Evolutionary conservation across 805 yeast species (phyloP).

Genomic region (Tetrapisispora phaffii): DNA sequence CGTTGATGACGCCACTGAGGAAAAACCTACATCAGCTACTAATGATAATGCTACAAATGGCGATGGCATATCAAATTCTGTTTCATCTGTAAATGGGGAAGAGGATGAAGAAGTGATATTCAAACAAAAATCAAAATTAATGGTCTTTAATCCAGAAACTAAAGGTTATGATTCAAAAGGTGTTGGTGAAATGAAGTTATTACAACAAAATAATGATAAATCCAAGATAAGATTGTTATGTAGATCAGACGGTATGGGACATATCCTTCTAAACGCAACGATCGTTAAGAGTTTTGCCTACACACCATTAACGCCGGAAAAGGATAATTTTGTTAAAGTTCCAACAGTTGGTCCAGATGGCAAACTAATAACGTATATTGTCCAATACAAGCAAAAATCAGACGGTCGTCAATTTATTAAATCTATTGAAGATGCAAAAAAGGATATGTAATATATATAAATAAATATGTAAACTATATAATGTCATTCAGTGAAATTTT

Average conservation of each 20-base stretch:
- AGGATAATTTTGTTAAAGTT: slow-evolving; percentile 56
- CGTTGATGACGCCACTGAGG: slow-evolving; percentile 17
- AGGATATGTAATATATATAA: slow-evolving; percentile 19
- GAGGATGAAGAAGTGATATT: slow-evolving; percentile 62
- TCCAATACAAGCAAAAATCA: slow-evolving; percentile 52
- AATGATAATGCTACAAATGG: slow-evolving; percentile 39
- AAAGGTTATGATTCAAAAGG: slow-evolving; percentile 56
- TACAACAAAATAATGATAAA: slow-evolving; percentile 48
- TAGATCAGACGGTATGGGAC: slow-evolving; percentile 81
- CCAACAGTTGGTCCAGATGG: slow-evolving; percentile 53
- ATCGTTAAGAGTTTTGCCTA: slow-evolving; percentile 51
- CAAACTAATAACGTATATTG: slow-evolving; percentile 53
- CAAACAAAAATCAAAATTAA: slow-evolving; percentile 62
- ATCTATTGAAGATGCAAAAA: slow-evolving; percentile 26
- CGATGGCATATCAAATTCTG: slow-evolving; percentile 33
- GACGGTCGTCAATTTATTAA: slow-evolving; percentile 29
- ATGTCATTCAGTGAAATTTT: background rate
- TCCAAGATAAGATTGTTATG: slow-evolving; percentile 59
- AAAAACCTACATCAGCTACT: slow-evolving; percentile 19
- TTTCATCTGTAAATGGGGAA: slow-evolving; percentile 60
- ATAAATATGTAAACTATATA: background rate
- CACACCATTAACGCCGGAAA: slow-evolving; percentile 41
- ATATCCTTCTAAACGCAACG: slow-evolving; percentile 63
- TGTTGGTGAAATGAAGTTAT: slow-evolving; percentile 69
- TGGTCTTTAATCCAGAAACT: slow-evolving; percentile 45